Base-by-base conservation (phyloP, 2,329 filamentous ascomycete species). In the Penicillium sp. region DNA sequence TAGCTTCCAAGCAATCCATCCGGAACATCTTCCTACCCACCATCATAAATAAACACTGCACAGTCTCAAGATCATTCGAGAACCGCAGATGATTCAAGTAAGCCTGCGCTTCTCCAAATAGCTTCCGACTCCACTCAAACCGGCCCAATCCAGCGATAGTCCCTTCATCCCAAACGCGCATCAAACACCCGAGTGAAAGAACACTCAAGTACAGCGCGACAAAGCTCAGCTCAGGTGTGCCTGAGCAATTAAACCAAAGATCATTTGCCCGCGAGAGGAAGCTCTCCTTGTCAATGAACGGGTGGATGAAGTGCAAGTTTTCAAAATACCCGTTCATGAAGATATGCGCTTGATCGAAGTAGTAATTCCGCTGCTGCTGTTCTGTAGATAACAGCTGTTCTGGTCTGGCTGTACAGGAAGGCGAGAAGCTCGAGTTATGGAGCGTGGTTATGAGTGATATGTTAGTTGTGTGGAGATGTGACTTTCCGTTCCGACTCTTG, bases 271-370 rank as follows among this genome's bases (percentile, higher is more conserved):
- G 68, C 31, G 65, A 48, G 3, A 75, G 55, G 30, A 77, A 77
- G 16, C 65, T 61, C 7, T 71, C 66, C 58, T 76, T 76, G 42
- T 77, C 74, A 16, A 77, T 68, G 3, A 77, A 68, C 0, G 75
- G 75, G 31, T 77, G 74, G 11, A 77, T 70, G 47, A 74, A 74
- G 52, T 77, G 75, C 4, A 77, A 68, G 29, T 73, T 76, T 11
- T 74, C 70, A 46, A 78, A 77, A 61, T 76, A 77, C 11, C 68
- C 70, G 50, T 75, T 71, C 42, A 77, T 63, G 29, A 78, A 77
- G 1, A 68, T 58, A 49, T 73, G 71, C 6, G 73, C 74, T 37
- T 77, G 71, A 1, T 71, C 69, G 42, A 73, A 74, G 38, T 75
- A 70, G 47, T 68, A 71, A n/a, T 69, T 68, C 10, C 65, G 64